Conservation (phyloP, 2,329 filamentous ascomycete species). For the Alternaria atra region DNA sequence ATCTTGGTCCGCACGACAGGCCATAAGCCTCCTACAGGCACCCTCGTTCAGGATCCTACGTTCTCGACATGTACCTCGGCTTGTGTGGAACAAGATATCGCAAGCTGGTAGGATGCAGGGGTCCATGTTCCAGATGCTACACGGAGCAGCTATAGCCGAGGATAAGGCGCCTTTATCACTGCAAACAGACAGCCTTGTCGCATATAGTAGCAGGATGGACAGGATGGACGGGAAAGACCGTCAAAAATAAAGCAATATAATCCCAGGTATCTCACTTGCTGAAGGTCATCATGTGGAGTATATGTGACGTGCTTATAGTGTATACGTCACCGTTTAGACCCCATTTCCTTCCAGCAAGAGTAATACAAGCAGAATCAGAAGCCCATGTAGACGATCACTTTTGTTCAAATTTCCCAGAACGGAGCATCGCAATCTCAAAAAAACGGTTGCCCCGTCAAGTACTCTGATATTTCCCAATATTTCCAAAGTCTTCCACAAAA, state of each 20-base stretch:
- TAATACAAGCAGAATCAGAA: neutral
- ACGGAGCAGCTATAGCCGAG: neutral
- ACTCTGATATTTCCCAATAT: neutral
- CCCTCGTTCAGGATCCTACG: neutral
- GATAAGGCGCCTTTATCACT: neutral
- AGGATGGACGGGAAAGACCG: constrained; percentile 12
- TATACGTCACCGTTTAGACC: neutral
- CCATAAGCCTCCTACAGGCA: neutral
- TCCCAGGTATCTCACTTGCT: constrained; percentile 5
- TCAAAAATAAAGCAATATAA: constrained; percentile 15
- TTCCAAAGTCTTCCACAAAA: neutral
- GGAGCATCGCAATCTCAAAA: neutral
- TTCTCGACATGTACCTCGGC: constrained; percentile 3
- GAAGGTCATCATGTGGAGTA: neutral
- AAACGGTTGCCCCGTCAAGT: neutral
- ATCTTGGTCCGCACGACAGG: neutral
- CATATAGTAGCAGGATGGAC: constrained; percentile 1
- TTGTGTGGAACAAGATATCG: neutral
- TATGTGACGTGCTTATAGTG: neutral
- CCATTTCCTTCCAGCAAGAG: neutral
- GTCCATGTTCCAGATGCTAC: constrained; percentile 2
- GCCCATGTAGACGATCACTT: neutral
- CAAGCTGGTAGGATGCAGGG: neutral
- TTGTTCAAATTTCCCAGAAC: neutral
- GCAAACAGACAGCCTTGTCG: neutral